Evolutionary conservation across 2,329 filamentous ascomycete genomes (phyloP).

Genomic region (Sclerotinia glacialis): DNA sequence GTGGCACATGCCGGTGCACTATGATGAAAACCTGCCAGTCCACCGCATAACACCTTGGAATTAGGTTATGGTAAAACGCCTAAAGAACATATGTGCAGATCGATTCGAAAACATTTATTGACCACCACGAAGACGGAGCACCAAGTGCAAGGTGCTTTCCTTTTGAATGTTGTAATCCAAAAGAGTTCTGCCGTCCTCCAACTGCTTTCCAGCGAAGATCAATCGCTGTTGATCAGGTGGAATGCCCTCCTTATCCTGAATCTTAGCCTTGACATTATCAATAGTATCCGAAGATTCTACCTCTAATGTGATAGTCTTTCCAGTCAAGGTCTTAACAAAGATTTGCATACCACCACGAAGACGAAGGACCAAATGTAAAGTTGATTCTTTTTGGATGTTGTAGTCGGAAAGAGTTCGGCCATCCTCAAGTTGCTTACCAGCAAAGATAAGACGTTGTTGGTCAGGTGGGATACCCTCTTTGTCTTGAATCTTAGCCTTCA

Average conservation of each 20-base stretch:
- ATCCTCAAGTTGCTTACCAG: constrained; percentile 70
- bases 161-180: constrained; percentile 90
- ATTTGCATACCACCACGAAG: constrained; percentile 74
- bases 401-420: constrained; percentile 81
- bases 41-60: constrained; percentile 14
- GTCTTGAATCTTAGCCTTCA: constrained; percentile 70
- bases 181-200: constrained; percentile 73
- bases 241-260: constrained; percentile 71
- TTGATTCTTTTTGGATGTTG: constrained; percentile 81
- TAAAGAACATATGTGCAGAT: constrained; percentile 18
- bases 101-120: constrained; percentile 19
- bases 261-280: constrained; percentile 69
- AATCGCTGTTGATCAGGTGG: constrained; percentile 68
- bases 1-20: constrained; percentile 14
- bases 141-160: constrained; percentile 68
- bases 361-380: constrained; percentile 67
- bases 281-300: constrained; percentile 68
- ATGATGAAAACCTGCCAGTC: constrained; percentile 13
- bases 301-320: constrained; percentile 68
- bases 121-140: constrained; percentile 69
- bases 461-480: constrained; percentile 71
- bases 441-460: constrained; percentile 68
- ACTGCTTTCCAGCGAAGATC: constrained; percentile 69
- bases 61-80: constrained; percentile 15
- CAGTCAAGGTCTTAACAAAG: constrained; percentile 69